phyloP scores from a whole-genome alignment of 371 early-diverging fungal genomes.

The Blastocladiella emersonii region DNA sequence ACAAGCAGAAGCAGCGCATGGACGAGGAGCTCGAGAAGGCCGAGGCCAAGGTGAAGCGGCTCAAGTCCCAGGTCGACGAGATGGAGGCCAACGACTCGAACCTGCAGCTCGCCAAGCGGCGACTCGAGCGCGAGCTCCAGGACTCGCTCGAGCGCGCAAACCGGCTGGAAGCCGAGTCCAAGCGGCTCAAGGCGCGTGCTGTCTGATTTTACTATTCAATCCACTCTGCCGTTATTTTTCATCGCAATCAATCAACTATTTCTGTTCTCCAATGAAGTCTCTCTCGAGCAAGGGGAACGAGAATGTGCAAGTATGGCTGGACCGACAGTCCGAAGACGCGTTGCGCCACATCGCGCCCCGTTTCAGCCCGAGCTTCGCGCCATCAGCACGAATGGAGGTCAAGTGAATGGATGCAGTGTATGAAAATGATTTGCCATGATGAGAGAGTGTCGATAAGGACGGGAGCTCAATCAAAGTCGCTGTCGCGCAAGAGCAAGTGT shows the following conservation, averaged over 20 bases:
- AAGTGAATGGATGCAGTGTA: no score
- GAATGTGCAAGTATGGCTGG: no score
- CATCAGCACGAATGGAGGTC: no score
- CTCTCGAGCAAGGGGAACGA: no score
- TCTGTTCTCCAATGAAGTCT: no score
- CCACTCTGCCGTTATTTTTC: background rate
- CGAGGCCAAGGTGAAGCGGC: constrained; percentile 46
- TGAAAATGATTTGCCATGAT: no score
- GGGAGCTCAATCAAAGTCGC: background rate
- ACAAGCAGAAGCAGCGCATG: constrained; percentile 46
- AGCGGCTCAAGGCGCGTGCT: background rate
- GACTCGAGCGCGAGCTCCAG: constrained; percentile 4
- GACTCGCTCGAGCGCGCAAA: constrained; percentile 1
- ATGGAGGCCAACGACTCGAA: constrained; percentile 8
- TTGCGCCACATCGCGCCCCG: no score
- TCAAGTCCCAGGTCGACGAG: constrained; percentile 54
- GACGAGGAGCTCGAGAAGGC: constrained; percentile 57
- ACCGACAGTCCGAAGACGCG: background rate
- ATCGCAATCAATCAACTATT: no score
- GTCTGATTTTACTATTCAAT: background rate
- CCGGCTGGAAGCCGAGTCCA: background rate
- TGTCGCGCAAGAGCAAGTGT: background rate
- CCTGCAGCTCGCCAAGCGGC: constrained; percentile 6
- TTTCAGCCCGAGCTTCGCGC: no score
- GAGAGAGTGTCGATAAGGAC: no score